phyloP scores from a whole-genome alignment of 2,329 filamentous ascomycete genomes.

The Tolypocladium capitatum region DNA sequence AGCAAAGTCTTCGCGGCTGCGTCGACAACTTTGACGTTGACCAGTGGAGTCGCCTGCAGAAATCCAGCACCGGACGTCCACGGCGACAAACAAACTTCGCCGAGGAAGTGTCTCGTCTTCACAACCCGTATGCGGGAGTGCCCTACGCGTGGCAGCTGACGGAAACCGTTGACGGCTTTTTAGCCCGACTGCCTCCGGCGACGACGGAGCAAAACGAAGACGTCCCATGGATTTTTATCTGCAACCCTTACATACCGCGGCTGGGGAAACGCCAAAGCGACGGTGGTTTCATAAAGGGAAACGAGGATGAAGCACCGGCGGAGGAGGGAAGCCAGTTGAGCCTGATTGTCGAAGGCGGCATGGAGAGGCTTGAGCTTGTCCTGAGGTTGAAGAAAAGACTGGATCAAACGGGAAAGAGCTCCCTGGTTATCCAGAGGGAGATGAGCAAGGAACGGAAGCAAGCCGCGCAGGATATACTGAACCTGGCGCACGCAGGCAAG shows the following conservation, averaged over 20 bases:
- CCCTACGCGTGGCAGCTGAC: slow-evolving; percentile 46
- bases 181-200: slow-evolving; percentile 53
- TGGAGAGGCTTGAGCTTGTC: slow-evolving; percentile 33
- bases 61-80: slow-evolving; percentile 13
- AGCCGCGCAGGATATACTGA: slow-evolving; percentile 41
- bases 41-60: slow-evolving; percentile 25
- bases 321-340: slow-evolving; percentile 30
- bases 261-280: slow-evolving; percentile 18
- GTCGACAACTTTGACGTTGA: slow-evolving; percentile 36
- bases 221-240: slow-evolving; percentile 60
- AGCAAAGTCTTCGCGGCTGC: slow-evolving; percentile 32
- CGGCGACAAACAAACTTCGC: slow-evolving; percentile 7
- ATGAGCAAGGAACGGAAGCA: slow-evolving; percentile 36
- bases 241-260: slow-evolving; percentile 43
- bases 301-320: slow-evolving; percentile 35
- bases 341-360: slow-evolving; percentile 39
- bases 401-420: slow-evolving; percentile 19
- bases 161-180: slow-evolving; percentile 52
- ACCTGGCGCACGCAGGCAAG: slow-evolving; percentile 43
- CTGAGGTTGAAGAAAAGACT: slow-evolving; percentile 35
- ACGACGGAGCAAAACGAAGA: slow-evolving; percentile 34
- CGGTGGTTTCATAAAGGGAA: slow-evolving; percentile 26
- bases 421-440: slow-evolving; percentile 26
- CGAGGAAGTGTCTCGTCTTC: slow-evolving; percentile 20
- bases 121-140: slow-evolving; percentile 47